Percentiles rank a stretch among this genome's conserved stretches.
Evolutionary conservation across 768 basidiomycete genomes (phyloP).

Genomic region (Boletus vermiculosoides): DNA sequence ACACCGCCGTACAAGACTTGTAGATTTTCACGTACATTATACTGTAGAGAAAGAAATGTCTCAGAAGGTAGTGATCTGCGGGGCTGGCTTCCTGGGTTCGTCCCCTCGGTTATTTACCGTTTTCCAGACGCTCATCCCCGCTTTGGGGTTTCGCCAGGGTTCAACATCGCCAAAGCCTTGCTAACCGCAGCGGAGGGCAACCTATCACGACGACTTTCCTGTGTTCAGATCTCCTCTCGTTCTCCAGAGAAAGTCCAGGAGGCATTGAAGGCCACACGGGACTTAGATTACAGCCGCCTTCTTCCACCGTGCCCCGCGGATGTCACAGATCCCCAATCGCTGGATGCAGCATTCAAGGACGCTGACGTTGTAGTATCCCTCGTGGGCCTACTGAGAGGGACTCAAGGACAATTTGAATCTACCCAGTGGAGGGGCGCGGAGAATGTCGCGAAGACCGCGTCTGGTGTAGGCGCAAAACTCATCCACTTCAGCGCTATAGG

Average conservation of each 20-base stretch:
- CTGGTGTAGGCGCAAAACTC: constrained; percentile 52
- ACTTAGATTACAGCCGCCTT: constrained; percentile 35
- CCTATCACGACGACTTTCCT: constrained; percentile 1
- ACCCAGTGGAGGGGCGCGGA: constrained; percentile 66
- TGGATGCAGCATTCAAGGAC: constrained; percentile 48
- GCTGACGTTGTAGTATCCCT: constrained; percentile 64
- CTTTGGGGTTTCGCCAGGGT: constrained; percentile 39
- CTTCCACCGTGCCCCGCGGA: constrained; percentile 49
- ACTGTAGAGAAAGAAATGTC: constrained; percentile 14
- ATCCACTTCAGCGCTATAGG: constrained; percentile 74
- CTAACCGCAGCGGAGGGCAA: constrained; percentile 33
- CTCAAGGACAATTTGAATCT: constrained; percentile 51
- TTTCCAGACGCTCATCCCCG: background rate
- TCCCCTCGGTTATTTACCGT: constrained; percentile 6
- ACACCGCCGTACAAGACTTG: background rate
- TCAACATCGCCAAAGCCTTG: constrained; percentile 57
- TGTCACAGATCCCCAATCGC: constrained; percentile 47
- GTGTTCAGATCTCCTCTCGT: constrained; percentile 60
- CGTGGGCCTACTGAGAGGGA: constrained; percentile 66
- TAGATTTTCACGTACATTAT: background rate
- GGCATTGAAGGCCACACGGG: constrained; percentile 28
- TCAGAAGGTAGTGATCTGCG: constrained; percentile 49
- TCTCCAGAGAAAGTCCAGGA: constrained; percentile 45
- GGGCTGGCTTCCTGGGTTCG: constrained; percentile 64
- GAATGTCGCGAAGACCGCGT: constrained; percentile 59